Base-by-base conservation (phyloP, 805 yeast genomes). In the Candida patagonica region DNA sequence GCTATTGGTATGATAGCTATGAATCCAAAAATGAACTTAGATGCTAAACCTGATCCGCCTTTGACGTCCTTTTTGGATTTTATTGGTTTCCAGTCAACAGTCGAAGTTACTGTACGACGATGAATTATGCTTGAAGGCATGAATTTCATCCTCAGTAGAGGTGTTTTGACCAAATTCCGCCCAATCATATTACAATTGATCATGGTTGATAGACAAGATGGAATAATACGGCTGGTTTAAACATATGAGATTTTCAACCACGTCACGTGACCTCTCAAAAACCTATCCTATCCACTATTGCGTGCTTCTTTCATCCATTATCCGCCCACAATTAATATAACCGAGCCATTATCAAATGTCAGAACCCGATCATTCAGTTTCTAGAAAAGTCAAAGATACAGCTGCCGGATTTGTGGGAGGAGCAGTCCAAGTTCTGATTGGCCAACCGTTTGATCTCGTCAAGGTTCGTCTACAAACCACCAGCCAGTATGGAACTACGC, bases 71-170 rank as follows among this genome's bases (percentile, higher is more conserved):
- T 47, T 24, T 52, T 62, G 1, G 84, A 63, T 52, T 66, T 74
- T 43, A 86, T 68, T 0, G 94, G 94, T 53, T 78, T 74, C 95
- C 95, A 85, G 59, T 86, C 95, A 20, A 82, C 73, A 26, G 41
- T 42, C n/a, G 54, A 48, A 2, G 52, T 49, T 25, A 46, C 46
- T 8, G 37, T 45, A 4, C 43, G 21, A 13, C 50, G 41, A 13
- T 20, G 35, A 19, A 19, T 23, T 15, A 29, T n/a, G n/a, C n/a
- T n/a, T n/a, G n/a, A n/a, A n/a, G n/a, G n/a, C n/a, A n/a, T n/a
- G n/a, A n/a, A n/a, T n/a, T n/a, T n/a, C n/a, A n/a, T n/a, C n/a
- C n/a, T n/a, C n/a, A n/a, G n/a, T n/a, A n/a, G n/a, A n/a, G n/a
- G n/a, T n/a, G n/a, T n/a, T n/a, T n/a, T n/a, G n/a, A n/a, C n/a